phyloP scores from a whole-genome alignment of 2,329 filamentous ascomycete genomes.

The Verticillium zaregamsianum region DNA sequence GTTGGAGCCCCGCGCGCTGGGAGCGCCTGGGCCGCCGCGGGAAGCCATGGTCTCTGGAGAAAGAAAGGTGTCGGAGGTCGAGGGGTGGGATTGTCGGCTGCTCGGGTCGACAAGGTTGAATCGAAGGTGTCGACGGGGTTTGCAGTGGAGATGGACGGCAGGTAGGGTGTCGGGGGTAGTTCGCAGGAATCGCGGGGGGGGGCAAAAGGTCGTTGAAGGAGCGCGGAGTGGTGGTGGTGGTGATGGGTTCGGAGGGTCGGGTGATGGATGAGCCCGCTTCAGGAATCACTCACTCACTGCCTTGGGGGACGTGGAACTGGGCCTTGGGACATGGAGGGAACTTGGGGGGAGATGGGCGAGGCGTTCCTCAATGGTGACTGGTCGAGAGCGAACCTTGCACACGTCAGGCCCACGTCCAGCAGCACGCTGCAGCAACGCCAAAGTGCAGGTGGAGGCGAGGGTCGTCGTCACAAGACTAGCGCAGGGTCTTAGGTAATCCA shows the following conservation, averaged over 20 bases:
- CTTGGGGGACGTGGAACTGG: slow-evolving; percentile 8
- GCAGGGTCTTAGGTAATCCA: slow-evolving; percentile 8
- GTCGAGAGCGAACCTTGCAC: neutral
- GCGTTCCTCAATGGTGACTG: neutral
- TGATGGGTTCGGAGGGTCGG: slow-evolving; percentile 3
- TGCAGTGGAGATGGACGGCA: neutral
- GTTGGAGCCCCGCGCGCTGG: slow-evolving; percentile 60
- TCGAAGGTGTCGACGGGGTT: slow-evolving; percentile 1
- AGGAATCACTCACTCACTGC: slow-evolving; percentile 14
- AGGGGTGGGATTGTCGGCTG: slow-evolving; percentile 6
- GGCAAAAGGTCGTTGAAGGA: neutral
- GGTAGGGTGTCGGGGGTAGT: neutral
- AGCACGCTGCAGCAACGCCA: neutral
- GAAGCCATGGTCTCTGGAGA: slow-evolving; percentile 66
- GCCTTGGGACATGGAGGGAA: slow-evolving; percentile 1
- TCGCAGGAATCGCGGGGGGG: slow-evolving; percentile 1
- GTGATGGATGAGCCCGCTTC: slow-evolving; percentile 7
- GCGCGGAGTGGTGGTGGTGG: slow-evolving; percentile 6
- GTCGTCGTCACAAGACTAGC: neutral
- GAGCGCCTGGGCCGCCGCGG: slow-evolving; percentile 57
- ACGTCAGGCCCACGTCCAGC: neutral
- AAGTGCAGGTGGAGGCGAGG: neutral
- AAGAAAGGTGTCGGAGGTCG: slow-evolving; percentile 18
- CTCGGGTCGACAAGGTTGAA: slow-evolving; percentile 6
- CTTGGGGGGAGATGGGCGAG: neutral